Conservation (phyloP, 148 eudicot species). For the Oxyria digyna region DNA sequence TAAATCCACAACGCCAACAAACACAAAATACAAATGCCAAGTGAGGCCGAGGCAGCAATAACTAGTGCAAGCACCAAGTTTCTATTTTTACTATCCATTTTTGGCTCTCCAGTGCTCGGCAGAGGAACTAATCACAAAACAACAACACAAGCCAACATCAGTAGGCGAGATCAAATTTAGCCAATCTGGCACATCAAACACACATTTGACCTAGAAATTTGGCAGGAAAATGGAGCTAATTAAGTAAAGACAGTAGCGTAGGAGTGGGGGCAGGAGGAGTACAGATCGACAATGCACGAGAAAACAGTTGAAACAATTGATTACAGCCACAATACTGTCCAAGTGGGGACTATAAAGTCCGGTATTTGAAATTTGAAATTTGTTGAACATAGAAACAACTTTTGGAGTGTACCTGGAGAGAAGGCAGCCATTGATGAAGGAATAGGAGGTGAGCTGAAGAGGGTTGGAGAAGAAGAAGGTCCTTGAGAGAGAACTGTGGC, state of each 20-base stretch:
- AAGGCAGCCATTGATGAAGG: not conserved
- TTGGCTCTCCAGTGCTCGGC: not conserved
- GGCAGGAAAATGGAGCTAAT: not conserved
- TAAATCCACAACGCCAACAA: not conserved
- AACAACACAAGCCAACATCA: not conserved
- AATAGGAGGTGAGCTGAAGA: not conserved
- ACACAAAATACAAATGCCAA: not conserved
- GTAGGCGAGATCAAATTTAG: not conserved
- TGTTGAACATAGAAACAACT: not conserved
- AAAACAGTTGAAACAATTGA: not conserved
- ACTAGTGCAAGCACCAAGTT: not conserved
- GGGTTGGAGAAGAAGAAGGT: too few species aligned
- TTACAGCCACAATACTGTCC: too few species aligned
- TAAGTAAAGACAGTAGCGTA: too few species aligned
- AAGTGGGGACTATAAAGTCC: not conserved
- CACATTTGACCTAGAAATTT: not conserved
- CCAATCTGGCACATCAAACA: not conserved
- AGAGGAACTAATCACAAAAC: too few species aligned
- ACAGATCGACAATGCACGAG: not conserved
- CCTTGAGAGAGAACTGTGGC: too few species aligned
- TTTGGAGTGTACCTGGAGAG: not conserved
- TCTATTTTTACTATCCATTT: not conserved
- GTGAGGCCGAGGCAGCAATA: not conserved
- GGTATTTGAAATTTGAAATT: not conserved
- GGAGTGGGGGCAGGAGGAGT: not conserved